Evolutionary conservation across 352 stramenopile species (phyloP).

Genomic region (Plasmopara halstedii): DNA sequence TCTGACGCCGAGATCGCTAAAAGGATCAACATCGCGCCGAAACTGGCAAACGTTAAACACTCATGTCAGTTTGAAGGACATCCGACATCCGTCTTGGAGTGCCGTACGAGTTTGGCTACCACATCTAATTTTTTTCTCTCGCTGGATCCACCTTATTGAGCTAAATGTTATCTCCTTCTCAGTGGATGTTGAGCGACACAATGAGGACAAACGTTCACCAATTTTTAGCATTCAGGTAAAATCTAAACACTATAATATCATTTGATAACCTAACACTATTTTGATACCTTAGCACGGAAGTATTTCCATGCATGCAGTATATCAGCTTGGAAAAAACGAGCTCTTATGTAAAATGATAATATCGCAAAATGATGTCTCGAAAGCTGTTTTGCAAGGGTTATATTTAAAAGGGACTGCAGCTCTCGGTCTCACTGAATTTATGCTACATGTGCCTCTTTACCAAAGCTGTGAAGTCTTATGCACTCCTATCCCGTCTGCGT

Average conservation of each 20-base stretch:
- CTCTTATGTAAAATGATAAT: conserved; percentile 10
- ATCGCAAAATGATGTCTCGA: neutral
- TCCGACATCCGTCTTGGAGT: conserved; percentile 34
- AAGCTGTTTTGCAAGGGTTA: conserved; percentile 3
- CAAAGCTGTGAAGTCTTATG: conserved; percentile 5
- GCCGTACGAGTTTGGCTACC: conserved; percentile 30
- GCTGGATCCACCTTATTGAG: conserved; percentile 28
- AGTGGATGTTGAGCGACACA: conserved; percentile 27
- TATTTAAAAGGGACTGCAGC: conserved; percentile 2
- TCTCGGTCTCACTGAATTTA: conserved; percentile 23
- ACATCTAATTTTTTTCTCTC: conserved; percentile 26
- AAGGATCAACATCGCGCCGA: neutral
- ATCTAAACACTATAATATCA: neutral
- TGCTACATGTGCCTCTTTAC: conserved; percentile 18
- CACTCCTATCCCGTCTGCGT: conserved; percentile 15
- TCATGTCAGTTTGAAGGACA: conserved; percentile 18
- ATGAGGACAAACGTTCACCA: neutral
- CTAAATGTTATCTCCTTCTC: conserved; percentile 21
- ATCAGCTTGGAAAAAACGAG: conserved; percentile 13
- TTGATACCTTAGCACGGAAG: conserved; percentile 24
- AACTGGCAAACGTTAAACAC: conserved; percentile 21
- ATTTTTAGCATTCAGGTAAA: conserved; percentile 17
- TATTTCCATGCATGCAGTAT: conserved; percentile 13
- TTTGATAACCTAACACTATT: neutral
- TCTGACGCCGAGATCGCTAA: neutral